Conservation (phyloP, 352 stramenopile genomes). For the Aphanomyces euteiches region DNA sequence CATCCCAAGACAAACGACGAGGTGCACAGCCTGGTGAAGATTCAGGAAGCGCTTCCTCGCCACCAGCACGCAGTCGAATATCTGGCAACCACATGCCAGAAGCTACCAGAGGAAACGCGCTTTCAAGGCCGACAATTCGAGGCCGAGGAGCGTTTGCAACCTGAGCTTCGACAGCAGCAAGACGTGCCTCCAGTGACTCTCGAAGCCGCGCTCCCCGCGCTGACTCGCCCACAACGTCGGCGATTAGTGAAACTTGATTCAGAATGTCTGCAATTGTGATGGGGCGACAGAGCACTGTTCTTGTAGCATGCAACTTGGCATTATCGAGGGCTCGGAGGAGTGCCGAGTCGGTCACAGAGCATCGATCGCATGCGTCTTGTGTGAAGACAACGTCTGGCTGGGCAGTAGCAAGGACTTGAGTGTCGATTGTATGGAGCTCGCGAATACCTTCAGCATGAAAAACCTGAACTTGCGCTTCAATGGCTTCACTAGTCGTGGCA, state of each 20-base stretch:
- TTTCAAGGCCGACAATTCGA: conserved; percentile 26
- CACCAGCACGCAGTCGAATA: conserved; percentile 25
- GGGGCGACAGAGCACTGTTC: conserved; percentile 3
- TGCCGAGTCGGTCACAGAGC: conserved; percentile 12
- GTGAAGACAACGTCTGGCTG: conserved; percentile 24
- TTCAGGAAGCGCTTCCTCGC: conserved; percentile 20
- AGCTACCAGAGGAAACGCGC: conserved; percentile 29
- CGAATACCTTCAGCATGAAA: conserved; percentile 23
- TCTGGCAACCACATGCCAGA: conserved; percentile 31
- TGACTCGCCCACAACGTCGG: conserved; percentile 12
- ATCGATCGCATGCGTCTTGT: conserved; percentile 29
- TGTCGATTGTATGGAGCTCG: conserved; percentile 22
- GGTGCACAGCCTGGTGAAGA: conserved; percentile 21
- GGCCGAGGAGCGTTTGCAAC: background rate
- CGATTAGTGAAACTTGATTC: background rate
- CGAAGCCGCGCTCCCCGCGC: background rate
- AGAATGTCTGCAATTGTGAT: conserved; percentile 18
- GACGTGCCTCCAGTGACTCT: background rate
- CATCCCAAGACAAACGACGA: conserved; percentile 23
- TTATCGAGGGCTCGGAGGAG: conserved; percentile 9
- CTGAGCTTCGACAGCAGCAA: background rate
- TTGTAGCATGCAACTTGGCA: background rate
- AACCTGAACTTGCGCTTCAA: conserved; percentile 25
- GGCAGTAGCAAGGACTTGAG: background rate
- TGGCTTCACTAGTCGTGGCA: conserved; percentile 20